phyloP scores from a whole-genome alignment of 164 flowering plant genomes.

The Berberis thunbergii region DNA sequence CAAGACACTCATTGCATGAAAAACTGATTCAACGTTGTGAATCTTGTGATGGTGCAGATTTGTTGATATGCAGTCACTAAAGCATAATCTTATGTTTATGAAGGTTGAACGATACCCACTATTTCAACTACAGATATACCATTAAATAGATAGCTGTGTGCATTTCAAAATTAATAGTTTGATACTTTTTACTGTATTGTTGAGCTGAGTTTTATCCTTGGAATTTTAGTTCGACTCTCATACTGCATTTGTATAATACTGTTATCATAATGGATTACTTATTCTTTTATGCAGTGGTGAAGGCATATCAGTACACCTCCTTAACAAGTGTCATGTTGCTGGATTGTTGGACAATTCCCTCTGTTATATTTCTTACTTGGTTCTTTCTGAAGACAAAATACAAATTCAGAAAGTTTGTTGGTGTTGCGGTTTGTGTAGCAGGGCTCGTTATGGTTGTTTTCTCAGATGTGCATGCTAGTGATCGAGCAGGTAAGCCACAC shows the following conservation, averaged over 20 bases:
- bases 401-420: slow-evolving; percentile 48
- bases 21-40: too few relatives aligned
- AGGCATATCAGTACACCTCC: slow-evolving; percentile 97
- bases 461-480: slow-evolving; percentile 83
- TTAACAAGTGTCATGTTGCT: slow-evolving; percentile 91
- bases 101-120: too few relatives aligned
- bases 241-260: not conserved
- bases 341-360: slow-evolving; percentile 92
- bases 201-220: too few relatives aligned
- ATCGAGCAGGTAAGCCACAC: slow-evolving; percentile 46
- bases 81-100: too few relatives aligned
- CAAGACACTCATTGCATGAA: too few relatives aligned
- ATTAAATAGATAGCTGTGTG: too few relatives aligned
- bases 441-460: slow-evolving; percentile 80
- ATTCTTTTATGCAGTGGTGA: slow-evolving; percentile 56
- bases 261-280: not conserved
- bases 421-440: slow-evolving; percentile 70
- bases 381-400: slow-evolving; percentile 82
- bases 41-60: too few relatives aligned
- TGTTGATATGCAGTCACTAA: too few relatives aligned
- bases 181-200: too few relatives aligned
- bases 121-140: too few relatives aligned
- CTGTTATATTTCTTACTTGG: slow-evolving; percentile 81
- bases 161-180: too few relatives aligned
- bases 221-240: not conserved